Base-by-base conservation (phyloP, 345 rosid species). In the Limnanthes douglasii region DNA sequence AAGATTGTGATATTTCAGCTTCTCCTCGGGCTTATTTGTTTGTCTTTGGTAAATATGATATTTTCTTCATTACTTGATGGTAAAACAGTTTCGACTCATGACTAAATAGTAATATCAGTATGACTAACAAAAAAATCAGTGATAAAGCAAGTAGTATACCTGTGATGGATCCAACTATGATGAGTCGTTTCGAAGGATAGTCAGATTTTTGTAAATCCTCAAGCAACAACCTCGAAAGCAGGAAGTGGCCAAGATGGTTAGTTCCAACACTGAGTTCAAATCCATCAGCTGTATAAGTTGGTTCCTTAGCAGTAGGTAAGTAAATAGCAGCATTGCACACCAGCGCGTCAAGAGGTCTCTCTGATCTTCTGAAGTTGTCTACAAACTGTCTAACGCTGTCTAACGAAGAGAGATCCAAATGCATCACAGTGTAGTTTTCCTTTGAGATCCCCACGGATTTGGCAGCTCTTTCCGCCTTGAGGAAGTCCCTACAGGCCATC, bases 321-420 rank as follows among this genome's bases (percentile, higher is more conserved):
- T 90, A 90, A 47, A 90, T 74, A 34, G 95, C 98, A 7, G 98
- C 98, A 55, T 84, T 80, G 64, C 95, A 90, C 25, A 90, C 92
- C 9, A 90, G 63, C 27, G 70, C 98, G 60, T 90, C 94, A 1
- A 90, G 78, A 0, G 94, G 73, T 32, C 61, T 53, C 31, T 57
- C 88, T 0, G 94, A 66, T 56, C 58, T 64, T 63, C 59, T 39
- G 62, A 64, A 90, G 54, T 41, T 68, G 11, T 74, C 75, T 1
- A 80, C 94, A 18, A 84, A 90, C 35, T 84, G 95, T 48, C 79
- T 75, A 31, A 84, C 95, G 9, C 95, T 90, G 44, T 84, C 92
- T 1, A 90, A 62, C 0, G 98, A 90, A 41, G 98, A 69, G 19
- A 90, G 95, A 51, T 90, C 98, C 47, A 84, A 68, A 56, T 90